Evolutionary conservation across 1,139 yeast species (phyloP), one percentile per base, ranked within the genome.

Genomic region (Yamadazyma mexicana): DNA sequence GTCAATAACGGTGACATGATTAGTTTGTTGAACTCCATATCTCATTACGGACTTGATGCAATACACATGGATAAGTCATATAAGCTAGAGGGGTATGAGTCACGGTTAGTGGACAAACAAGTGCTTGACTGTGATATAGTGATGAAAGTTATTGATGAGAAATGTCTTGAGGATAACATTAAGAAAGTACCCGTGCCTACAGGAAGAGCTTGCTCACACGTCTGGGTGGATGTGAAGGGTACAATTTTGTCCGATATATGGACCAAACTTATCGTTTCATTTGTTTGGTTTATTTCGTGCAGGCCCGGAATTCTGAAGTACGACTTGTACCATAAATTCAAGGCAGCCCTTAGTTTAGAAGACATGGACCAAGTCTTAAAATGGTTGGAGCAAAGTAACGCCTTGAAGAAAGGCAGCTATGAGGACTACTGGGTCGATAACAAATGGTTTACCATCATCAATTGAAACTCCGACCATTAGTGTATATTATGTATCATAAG

Each of bases 191-290:
- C 75, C 0, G 75, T 84, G 1, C 85, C 91, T 0, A 56, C 71
- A 2, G 84, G 81, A 0, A 62, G 68, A 22, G 80, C 92, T 1
- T 82, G 88, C 42, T 75, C 85, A 1, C 77, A 77, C 37, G 61
- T 86, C 9, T 88, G 96, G 96, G 67, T 86, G 8, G 86, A 83
- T 49, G 59, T 83, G 25, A 59, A 69, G 31, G 94, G 95, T 1
- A 61, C 69, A 22, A 69, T 87, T 18, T 80, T 84, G 48, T 62
- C 60, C 18, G 58, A 59, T 0, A 58, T 86, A n/a, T 88, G 95
- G 91, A 60, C 62, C 10, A 73, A 70, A 40, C 56, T 83, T 0
- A 58, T 83, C 0, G 61, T 72, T 22, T 68, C 78, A n/a, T 46
- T 80, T 0, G 44, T 81, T 1, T 62, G 71, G 42, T 69, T 69